These are phyloP conservation scores for Lipomyces mesembrius DNA, from an alignment of 805 yeast species.

Conservation along the genomic window DNA sequence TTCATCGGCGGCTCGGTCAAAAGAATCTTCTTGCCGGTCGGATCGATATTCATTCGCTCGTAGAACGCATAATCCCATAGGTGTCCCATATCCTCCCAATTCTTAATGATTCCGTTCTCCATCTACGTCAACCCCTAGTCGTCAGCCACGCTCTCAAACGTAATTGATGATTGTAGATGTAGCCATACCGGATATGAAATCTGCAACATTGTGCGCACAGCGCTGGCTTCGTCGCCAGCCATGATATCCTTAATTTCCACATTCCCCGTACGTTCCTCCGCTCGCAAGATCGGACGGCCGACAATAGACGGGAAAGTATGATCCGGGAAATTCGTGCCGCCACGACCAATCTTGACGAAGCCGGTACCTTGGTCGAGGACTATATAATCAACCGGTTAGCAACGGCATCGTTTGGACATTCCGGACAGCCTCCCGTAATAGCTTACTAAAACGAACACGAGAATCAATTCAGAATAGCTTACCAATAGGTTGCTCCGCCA, in stretches of 20 bases:
- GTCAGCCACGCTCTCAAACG: not conserved
- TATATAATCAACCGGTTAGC: conserved; percentile 39
- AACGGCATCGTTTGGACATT: not conserved
- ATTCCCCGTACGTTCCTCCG: conserved; percentile 84
- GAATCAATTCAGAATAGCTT: conserved; percentile 21
- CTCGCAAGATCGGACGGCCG: conserved; percentile 95
- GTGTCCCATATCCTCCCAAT: conserved; percentile 99
- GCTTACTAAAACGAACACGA: not conserved
- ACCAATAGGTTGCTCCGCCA: conserved; percentile 47
- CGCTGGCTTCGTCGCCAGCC: conserved; percentile 96
- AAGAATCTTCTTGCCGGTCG: conserved; percentile 75
- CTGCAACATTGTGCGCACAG: conserved; percentile 86
- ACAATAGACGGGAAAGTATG: conserved; percentile 96
- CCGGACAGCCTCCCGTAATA: not conserved
- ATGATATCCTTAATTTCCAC: conserved; percentile 90
- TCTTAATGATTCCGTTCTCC: conserved; percentile 97
- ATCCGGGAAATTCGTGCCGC: conserved; percentile 96
- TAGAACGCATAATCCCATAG: conserved; percentile 97
- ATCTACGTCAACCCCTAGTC: conserved; percentile 47
- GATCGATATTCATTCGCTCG: conserved; percentile 81
- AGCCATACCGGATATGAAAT: conserved; percentile 73
- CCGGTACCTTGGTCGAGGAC: conserved; percentile 99
- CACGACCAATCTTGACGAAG: conserved; percentile 73
- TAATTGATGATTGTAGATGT: not conserved
- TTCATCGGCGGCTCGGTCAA: conserved; percentile 98